Evolutionary conservation across 2,329 filamentous ascomycete genomes (phyloP), one percentile per base, ranked within the genome.

Genomic region (Trichoderma arundinaceum): DNA sequence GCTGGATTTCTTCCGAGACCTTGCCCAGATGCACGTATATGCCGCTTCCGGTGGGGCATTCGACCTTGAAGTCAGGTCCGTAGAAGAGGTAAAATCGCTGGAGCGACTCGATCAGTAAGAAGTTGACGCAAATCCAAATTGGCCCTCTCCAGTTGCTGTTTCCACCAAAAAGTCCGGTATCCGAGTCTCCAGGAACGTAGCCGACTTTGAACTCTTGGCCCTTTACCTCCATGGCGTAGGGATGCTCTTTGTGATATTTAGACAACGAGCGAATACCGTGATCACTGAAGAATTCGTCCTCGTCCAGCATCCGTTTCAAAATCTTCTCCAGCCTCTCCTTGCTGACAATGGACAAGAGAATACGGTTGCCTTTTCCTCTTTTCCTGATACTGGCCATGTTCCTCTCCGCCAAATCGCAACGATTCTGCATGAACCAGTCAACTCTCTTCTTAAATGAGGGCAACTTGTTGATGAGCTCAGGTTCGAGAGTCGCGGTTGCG

Each of bases 91-190:
- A 96, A 82, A 96, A 98, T 38, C 94, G 86, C 73, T 97, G 91
- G n/a, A 97, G 85, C 7, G 94, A 94, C 77, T 98, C 94, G 46
- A 98, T 90, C 13, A 98, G 85, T 61, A 98, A 80, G 80, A 97
- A 97, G 79, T 98, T 98, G 80, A 97, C 93, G 68, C 92, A 95
- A 56, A 97, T 84, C 94, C 94, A 98, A 71, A 97, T 94, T 0
- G 95, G 94, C 0, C 91, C 94, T 80, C 94, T 88, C 94, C 94
- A 98, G 79, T 98, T 98, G 77, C 93, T 97, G 84, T 98, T 98
- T 70, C 94, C 94, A 61, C 94, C 94, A 74, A 98, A 98, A 5
- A 98, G 85, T 3, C 92, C 92, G 73, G 92, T 97, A 79, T 98
- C 94, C 0, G 94, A 97, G 75, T 98, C 94, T n/a, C 94, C 95